Evolutionary conservation across 768 basidiomycete genomes (phyloP), one percentile per base, ranked within the genome.

Genomic region (Clathrus columnatus): DNA sequence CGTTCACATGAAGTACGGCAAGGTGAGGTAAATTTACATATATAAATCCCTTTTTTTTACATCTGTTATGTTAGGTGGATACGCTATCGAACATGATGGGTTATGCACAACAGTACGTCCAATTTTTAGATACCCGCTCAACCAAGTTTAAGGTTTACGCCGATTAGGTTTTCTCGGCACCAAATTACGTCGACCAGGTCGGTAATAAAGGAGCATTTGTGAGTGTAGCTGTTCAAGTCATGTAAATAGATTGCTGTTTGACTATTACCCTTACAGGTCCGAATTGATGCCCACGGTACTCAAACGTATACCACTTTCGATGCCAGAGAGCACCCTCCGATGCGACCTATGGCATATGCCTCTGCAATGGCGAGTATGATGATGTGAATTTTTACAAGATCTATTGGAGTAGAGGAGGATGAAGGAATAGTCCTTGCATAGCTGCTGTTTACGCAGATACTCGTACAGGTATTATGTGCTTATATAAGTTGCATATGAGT

Each of bases 1-100:
- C 87, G 96, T 48, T 92, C 89, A 61, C 96, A 99, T 67, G 96
- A 99, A 78, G 95, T 98, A 52, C 83, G 96, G 57, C 89, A 92
- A 76, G 82, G 86, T 84, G 62, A 57, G 78, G 68, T 23, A 21
- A 20, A 53, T 45, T 60, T 42, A 51, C 49, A 14, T 29, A 28
- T 28, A 42, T 26, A 4, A 21, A n/a, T 43, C 45, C 10, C 27
- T 14, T 8, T 23, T 29, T 20, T 16, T 6, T 32, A 20, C 7
- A 57, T 24, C 26, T 57, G 36, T 45, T 46, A 28, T 42, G 32
- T 24, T 52, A 87, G 91, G 88, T 57, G 96, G 96, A 14, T 98
- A 97, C 69, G 84, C 93, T 60, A 77, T 98, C 52, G 96, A 98
- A 66, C 96, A 98, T 64, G 79, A 88, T 60, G 95, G 96, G 1